Conservation (phyloP, 140 eudicot genomes). For the Senecio squalidus region DNA sequence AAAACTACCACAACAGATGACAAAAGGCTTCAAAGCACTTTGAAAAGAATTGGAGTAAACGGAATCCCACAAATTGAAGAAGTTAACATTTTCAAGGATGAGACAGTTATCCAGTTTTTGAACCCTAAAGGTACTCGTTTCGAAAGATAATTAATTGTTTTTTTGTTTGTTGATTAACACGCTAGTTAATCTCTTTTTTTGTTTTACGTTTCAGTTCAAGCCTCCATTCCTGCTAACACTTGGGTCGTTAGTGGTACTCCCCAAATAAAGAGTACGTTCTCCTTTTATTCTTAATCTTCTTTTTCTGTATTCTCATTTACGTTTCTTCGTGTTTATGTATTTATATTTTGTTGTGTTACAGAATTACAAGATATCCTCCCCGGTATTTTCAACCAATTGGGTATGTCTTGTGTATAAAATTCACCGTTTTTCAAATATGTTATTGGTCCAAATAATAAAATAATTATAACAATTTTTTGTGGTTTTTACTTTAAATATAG, state of each 20-base stretch:
- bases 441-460: not conserved
- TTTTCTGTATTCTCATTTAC: no score
- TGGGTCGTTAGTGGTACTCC: slow-evolving; percentile 96
- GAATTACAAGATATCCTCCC: slow-evolving; percentile 89
- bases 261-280: slow-evolving; percentile 64
- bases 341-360: slow-evolving; percentile 11
- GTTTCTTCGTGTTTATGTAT: not conserved
- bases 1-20: slow-evolving; percentile 73
- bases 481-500: slow-evolving; percentile 30
- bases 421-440: not conserved
- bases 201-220: slow-evolving; percentile 58
- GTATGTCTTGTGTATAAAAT: slow-evolving; percentile 30
- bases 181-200: not conserved
- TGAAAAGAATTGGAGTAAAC: slow-evolving; percentile 77
- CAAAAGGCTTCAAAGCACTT: slow-evolving; percentile 40
- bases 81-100: slow-evolving; percentile 88
- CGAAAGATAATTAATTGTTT: not conserved
- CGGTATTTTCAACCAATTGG: slow-evolving; percentile 70
- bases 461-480: no score
- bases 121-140: slow-evolving; percentile 65
- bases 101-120: slow-evolving; percentile 69
- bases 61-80: slow-evolving; percentile 84
- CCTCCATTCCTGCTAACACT: slow-evolving; percentile 87
- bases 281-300: not conserved
- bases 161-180: not conserved